Conservation (phyloP, 768 basidiomycete species). For the Lactarius deliciosus region DNA sequence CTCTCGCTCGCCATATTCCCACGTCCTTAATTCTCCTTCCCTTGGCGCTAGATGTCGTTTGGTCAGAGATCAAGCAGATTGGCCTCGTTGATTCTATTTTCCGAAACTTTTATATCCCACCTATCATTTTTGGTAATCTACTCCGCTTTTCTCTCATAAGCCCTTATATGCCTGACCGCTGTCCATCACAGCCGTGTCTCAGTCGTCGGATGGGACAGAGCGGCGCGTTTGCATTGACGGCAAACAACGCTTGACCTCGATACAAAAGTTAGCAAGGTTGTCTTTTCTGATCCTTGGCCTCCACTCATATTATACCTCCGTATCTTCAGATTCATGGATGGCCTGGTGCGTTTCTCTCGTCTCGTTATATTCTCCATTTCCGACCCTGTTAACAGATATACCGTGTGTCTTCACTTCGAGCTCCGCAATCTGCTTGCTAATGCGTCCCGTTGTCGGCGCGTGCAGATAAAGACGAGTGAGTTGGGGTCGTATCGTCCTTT, state of each 20-base stretch:
- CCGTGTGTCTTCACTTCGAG: not conserved
- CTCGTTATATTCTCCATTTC: not conserved
- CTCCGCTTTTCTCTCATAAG: not conserved
- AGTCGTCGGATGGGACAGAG: slow-evolving; percentile 44
- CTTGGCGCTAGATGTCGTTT: slow-evolving; percentile 52
- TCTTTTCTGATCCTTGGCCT: not conserved
- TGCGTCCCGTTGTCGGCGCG: not conserved
- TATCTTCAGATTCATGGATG: slow-evolving; percentile 51
- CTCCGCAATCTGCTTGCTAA: not conserved
- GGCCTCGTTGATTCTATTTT: slow-evolving; percentile 64
- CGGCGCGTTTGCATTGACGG: slow-evolving; percentile 63
- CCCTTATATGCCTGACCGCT: slow-evolving; percentile 3
- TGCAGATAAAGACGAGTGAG: slow-evolving; percentile 45
- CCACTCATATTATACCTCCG: not conserved
- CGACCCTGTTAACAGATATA: slow-evolving; percentile 14
- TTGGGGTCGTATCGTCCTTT: not conserved
- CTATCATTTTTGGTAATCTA: slow-evolving; percentile 59
- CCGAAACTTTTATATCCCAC: slow-evolving; percentile 65
- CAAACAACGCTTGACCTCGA: slow-evolving; percentile 70
- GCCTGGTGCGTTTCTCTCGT: slow-evolving; percentile 45
- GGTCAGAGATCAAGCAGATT: slow-evolving; percentile 59
- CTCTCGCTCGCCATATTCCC: not conserved
- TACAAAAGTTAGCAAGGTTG: slow-evolving; percentile 45
- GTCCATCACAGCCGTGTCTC: slow-evolving; percentile 39
- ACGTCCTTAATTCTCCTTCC: not conserved